phyloP scores from a whole-genome alignment of 495 filamentous ascomycete species.

The Xylaria sp. region DNA sequence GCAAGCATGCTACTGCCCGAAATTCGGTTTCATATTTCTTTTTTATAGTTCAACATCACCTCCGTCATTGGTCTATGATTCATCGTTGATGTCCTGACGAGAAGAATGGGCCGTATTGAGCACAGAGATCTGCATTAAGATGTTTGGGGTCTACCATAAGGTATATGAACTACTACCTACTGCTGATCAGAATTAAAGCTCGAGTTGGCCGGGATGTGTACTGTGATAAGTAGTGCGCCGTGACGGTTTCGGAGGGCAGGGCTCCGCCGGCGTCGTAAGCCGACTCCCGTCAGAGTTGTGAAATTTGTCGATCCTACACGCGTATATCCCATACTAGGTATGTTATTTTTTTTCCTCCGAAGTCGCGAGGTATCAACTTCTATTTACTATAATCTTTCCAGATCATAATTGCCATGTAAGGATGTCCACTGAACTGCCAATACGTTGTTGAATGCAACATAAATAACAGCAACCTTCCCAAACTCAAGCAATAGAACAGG shows the following conservation, averaged over 20 bases:
- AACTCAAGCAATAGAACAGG: neutral
- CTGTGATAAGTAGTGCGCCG: constrained; percentile 1
- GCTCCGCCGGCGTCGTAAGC: constrained; percentile 11
- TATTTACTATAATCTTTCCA: neutral
- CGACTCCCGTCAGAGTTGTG: neutral
- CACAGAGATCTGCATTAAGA: neutral
- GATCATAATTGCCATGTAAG: neutral
- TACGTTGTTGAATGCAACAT: too few relatives aligned
- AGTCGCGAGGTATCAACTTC: neutral
- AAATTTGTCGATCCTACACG: constrained; percentile 3
- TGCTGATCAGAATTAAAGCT: neutral
- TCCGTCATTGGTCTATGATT: neutral
- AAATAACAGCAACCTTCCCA: neutral
- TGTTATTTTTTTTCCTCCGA: neutral
- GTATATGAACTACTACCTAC: neutral
- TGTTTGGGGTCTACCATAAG: neutral
- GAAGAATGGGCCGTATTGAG: neutral
- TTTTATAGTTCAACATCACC: neutral
- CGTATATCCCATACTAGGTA: too few relatives aligned
- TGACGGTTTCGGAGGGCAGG: neutral
- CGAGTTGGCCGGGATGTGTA: constrained; percentile 5
- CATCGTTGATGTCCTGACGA: too few relatives aligned
- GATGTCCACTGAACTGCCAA: neutral
- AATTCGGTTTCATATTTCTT: neutral
- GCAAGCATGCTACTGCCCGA: neutral